phyloP scores from a whole-genome alignment of 805 yeast genomes.

The Ogataea allantospora region DNA sequence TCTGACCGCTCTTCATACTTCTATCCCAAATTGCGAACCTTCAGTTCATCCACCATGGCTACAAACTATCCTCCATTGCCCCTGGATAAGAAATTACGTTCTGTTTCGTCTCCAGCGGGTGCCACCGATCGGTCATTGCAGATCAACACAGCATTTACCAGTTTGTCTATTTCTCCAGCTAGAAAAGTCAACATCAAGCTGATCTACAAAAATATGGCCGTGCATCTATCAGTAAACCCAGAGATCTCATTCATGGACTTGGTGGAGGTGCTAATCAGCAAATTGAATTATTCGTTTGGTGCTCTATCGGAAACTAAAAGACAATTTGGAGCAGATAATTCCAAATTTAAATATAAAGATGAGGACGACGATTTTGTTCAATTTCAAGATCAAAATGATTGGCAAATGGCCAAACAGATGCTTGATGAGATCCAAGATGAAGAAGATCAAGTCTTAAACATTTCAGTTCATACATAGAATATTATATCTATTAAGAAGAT shows the following conservation, averaged over 20 bases:
- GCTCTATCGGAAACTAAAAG: slow-evolving; percentile 39
- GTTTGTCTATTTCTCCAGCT: slow-evolving; percentile 2
- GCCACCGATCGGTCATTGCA: slow-evolving; percentile 12
- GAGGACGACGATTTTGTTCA: slow-evolving; percentile 95
- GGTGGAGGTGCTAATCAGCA: slow-evolving; percentile 46
- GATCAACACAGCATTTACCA: slow-evolving; percentile 2
- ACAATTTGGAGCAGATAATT: slow-evolving; percentile 23
- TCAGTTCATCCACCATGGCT: slow-evolving; percentile 26
- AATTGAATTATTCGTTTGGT: slow-evolving; percentile 56
- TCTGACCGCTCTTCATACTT: slow-evolving; percentile 21
- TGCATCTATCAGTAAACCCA: slow-evolving; percentile 61
- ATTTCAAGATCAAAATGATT: slow-evolving; percentile 82
- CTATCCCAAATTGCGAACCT: slow-evolving; percentile 28
- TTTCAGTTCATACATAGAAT: slow-evolving; percentile 15
- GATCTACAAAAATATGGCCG: slow-evolving; percentile 46
- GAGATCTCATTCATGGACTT: slow-evolving; percentile 22
- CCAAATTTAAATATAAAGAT: slow-evolving; percentile 77
- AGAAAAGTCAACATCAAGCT: slow-evolving; percentile 29
- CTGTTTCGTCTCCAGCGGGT: slow-evolving; percentile 34
- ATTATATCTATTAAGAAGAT: background rate
- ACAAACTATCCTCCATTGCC: slow-evolving; percentile 28
- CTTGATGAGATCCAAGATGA: slow-evolving; percentile 47
- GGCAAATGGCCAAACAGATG: slow-evolving; percentile 80
- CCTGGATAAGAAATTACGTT: slow-evolving; percentile 30
- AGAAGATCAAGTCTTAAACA: slow-evolving; percentile 35